phyloP scores from a whole-genome alignment of 495 filamentous ascomycete genomes.

The Penicillium salamii region DNA sequence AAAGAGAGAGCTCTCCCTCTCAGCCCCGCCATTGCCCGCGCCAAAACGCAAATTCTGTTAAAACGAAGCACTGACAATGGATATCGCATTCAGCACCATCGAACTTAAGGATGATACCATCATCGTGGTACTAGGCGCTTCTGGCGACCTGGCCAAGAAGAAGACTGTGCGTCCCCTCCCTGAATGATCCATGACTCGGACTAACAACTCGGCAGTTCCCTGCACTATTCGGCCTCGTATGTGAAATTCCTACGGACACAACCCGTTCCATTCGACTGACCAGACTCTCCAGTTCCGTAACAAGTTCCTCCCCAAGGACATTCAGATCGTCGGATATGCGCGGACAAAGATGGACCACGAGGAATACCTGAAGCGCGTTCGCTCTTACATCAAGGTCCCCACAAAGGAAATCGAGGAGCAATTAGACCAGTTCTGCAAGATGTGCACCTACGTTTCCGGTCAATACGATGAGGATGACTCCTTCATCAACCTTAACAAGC shows the following conservation, averaged over 20 bases:
- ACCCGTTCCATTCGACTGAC: slow-evolving; percentile 14
- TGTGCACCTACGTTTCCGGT: slow-evolving; percentile 91
- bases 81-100: slow-evolving; percentile 55
- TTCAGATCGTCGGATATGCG: slow-evolving; percentile 98
- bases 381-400: slow-evolving; percentile 97
- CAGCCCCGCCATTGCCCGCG: slow-evolving; percentile 17
- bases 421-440: slow-evolving; percentile 78
- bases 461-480: slow-evolving; percentile 98
- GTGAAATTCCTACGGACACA: slow-evolving; percentile 33
- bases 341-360: slow-evolving; percentile 98
- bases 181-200: slow-evolving; percentile 2
- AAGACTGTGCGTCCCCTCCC: slow-evolving; percentile 73
- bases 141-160: slow-evolving; percentile 98
- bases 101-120: slow-evolving; percentile 99
- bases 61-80: slow-evolving; percentile 27
- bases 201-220: slow-evolving; percentile 67
- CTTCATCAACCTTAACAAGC: slow-evolving; percentile 82
- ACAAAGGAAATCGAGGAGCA: slow-evolving; percentile 97
- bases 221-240: slow-evolving; percentile 95
- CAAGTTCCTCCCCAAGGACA: slow-evolving; percentile 96
- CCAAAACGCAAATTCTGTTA: slow-evolving; percentile 17
- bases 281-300: slow-evolving; percentile 74
- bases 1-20: slow-evolving; percentile 8
- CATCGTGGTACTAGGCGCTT: slow-evolving; percentile 95
- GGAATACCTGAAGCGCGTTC: slow-evolving; percentile 89